Evolutionary conservation across 1,284 basidiomycete species (phyloP).

Genomic region (Cryptococcus sp.): DNA sequence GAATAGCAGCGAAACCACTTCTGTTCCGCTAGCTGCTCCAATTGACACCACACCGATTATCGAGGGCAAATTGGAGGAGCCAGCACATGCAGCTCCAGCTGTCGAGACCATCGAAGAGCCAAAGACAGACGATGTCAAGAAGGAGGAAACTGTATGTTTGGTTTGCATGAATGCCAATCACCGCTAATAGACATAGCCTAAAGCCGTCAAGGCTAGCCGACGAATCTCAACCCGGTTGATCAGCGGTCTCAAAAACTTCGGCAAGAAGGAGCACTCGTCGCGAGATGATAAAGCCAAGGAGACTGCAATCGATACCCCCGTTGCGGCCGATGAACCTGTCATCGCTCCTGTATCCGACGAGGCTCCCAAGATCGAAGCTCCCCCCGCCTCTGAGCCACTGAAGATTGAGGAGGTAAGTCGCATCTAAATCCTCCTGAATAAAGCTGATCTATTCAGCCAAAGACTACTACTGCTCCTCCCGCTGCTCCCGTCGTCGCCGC

Average conservation of each 20-base stretch:
- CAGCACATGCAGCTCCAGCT: slow-evolving; percentile 14
- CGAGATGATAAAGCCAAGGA: slow-evolving; percentile 27
- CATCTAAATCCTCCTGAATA: not conserved
- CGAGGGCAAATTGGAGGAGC: no score
- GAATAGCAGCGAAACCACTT: slow-evolving; percentile 16
- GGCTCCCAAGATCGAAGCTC: slow-evolving; percentile 39
- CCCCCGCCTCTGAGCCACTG: slow-evolving; percentile 35
- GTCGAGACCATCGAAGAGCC: slow-evolving; percentile 7
- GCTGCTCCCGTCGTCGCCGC: slow-evolving; percentile 32
- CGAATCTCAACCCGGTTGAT: slow-evolving; percentile 42
- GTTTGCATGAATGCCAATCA: not conserved
- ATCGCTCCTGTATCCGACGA: slow-evolving; percentile 16
- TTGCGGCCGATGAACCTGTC: slow-evolving; percentile 10
- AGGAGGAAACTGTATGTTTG: slow-evolving; percentile 13
- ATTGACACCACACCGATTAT: not conserved
- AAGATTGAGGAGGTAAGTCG: slow-evolving; percentile 39
- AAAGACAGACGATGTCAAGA: slow-evolving; percentile 5
- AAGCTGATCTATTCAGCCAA: slow-evolving; percentile 14
- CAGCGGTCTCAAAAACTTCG: slow-evolving; percentile 28
- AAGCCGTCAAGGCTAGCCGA: slow-evolving; percentile 36
- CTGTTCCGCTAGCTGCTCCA: not conserved
- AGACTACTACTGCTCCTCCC: slow-evolving; percentile 17
- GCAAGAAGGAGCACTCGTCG: slow-evolving; percentile 29
- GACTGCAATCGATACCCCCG: slow-evolving; percentile 8
- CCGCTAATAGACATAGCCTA: slow-evolving; percentile 13